Conservation (phyloP, 83 land plant species). For the Thuja plicata region DNA sequence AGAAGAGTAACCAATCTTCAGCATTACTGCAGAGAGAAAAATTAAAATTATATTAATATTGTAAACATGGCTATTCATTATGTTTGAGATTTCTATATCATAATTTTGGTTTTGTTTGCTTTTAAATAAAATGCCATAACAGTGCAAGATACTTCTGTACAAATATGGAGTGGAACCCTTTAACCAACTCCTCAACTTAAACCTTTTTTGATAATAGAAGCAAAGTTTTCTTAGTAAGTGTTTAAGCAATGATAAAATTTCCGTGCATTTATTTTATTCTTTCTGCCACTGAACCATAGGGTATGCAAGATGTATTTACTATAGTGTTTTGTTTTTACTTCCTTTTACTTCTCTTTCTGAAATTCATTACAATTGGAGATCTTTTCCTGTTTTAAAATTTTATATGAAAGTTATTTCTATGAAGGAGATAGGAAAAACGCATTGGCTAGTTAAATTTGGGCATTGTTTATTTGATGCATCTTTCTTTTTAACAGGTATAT, state of each 20-base stretch:
- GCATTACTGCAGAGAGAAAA: background rate
- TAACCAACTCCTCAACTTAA: background rate
- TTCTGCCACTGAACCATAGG: background rate
- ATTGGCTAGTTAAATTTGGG: background rate
- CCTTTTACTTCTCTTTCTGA: background rate
- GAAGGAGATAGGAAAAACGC: background rate
- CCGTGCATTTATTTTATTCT: background rate
- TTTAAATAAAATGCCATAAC: background rate
- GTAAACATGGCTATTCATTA: background rate
- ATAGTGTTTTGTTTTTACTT: background rate
- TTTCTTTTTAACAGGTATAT: slow-evolving; percentile 64
- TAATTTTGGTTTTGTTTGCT: background rate
- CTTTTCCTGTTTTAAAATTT: background rate
- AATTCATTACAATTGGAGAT: background rate
- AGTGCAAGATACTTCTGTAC: background rate
- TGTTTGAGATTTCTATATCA: background rate
- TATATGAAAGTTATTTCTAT: background rate
- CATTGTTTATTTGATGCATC: background rate
- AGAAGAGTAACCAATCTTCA: background rate
- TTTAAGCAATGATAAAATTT: background rate
- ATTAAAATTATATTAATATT: background rate
- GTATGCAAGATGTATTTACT: background rate
- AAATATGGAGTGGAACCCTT: background rate
- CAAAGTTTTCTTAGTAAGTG: background rate
- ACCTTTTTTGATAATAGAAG: background rate